Evolutionary conservation across 331 rosid species (phyloP), one percentile per base, ranked within the genome.

Genomic region (Dryas integrifolia): DNA sequence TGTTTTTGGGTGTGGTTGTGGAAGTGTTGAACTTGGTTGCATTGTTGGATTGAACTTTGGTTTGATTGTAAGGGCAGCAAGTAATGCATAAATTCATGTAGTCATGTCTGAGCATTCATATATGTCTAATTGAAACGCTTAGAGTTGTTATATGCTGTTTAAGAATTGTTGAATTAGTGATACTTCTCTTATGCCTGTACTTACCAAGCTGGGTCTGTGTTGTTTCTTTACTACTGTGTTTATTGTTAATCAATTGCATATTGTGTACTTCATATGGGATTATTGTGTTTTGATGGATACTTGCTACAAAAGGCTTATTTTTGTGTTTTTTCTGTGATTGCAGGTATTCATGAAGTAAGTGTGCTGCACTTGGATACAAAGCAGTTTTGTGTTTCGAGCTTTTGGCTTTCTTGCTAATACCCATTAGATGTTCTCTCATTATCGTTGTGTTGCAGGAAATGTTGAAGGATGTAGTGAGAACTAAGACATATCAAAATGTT

Each of bases 281-380:
- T 2, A 51, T 49, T 48, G 41, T 6, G 55, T 46, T 64, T 44
- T 26, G 15, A 62, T 44, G 62, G 35, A 30, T 30, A 30, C 35
- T 6, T 52, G 73, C 24, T 40, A 11, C 24, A 4, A 46, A 57
- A 56, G n/a, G 15, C 81, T 76, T 56, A 65, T 72, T 4, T 72
- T 57, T 47, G 57, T 44, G 39, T 26, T 72, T 8, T 76, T 47
- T 58, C 2, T 79, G 70, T 84, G 47, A 83, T 83, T 88, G 90
- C 87, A 95, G 99, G 99, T 83, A 95, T 95, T 81, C 99, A 95
- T 47, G 99, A 95, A 88, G 99, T 95, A 86, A 86, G 98, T 89
- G 40, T 59, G 67, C 62, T 67, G 18, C 59, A 62, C 70, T 77
- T 35, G 58, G 87, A 76, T 68, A 70, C 75, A 3, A 76, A 46